These are phyloP conservation scores for Solanum bukasovii DNA, from an alignment of 257 asterid species.

Conservation along the genomic window DNA sequence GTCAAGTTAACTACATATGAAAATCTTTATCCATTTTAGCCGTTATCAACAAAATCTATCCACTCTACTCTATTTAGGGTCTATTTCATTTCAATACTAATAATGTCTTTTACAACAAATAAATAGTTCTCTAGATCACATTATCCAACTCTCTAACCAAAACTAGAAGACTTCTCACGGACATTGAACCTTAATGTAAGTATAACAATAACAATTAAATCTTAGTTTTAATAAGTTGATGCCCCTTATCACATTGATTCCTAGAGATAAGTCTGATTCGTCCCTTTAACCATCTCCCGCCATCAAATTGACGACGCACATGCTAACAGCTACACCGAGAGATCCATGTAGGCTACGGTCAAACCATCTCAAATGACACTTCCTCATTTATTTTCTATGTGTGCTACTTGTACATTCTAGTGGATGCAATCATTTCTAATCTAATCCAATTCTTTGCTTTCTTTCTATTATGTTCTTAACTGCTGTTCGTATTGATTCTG, in stretches of 20 bases:
- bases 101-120: neutral
- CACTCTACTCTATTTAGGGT: neutral
- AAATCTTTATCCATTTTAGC: neutral
- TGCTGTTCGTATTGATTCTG: neutral
- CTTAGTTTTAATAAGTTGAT: neutral
- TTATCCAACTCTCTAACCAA: neutral
- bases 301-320: neutral
- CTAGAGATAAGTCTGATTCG: neutral
- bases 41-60: neutral
- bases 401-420: neutral
- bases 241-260: neutral
- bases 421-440: neutral
- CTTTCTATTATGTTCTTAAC: neutral
- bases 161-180: neutral
- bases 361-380: neutral
- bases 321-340: neutral
- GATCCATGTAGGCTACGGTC: neutral
- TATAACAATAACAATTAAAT: neutral
- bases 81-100: neutral
- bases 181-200: neutral
- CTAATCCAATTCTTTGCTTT: neutral
- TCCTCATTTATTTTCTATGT: neutral
- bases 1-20: neutral
- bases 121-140: neutral
- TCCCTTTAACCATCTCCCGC: neutral